Conservation (phyloP, 192 early-diverging fungal species). For the Backusella westeae region DNA sequence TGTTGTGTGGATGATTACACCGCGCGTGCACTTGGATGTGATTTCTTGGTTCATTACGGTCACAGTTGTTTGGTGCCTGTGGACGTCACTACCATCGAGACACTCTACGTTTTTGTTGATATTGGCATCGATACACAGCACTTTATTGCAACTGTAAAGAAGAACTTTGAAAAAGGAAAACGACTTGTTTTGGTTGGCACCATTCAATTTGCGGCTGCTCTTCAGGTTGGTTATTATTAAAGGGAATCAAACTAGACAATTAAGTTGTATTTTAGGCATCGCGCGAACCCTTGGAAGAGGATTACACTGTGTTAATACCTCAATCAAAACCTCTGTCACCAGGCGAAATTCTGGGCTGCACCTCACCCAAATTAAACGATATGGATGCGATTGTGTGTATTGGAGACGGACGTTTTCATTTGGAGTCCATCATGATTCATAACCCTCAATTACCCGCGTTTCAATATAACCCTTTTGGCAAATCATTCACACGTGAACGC, state of each 20-base stretch:
- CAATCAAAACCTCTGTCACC: constrained; percentile 94
- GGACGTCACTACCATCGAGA: constrained; percentile 90
- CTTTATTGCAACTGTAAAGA: constrained; percentile 85
- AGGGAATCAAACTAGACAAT: not conserved
- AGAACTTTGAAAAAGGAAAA: constrained; percentile 81
- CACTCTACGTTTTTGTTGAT: constrained; percentile 98
- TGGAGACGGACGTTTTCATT: constrained; percentile 96
- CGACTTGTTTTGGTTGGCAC: constrained; percentile 84
- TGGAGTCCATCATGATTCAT: constrained; percentile 98
- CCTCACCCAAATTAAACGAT: constrained; percentile 77
- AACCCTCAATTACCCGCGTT: constrained; percentile 90
- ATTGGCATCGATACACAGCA: constrained; percentile 93
- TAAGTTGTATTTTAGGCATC: constrained; percentile 35
- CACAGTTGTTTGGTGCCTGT: constrained; percentile 96
- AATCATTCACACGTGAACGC: constrained; percentile 86
- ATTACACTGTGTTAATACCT: constrained; percentile 77
- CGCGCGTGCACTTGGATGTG: constrained; percentile 87
- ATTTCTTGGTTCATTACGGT: constrained; percentile 98
- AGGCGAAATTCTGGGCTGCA: constrained; percentile 96
- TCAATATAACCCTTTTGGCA: constrained; percentile 94
- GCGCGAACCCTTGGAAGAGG: constrained; percentile 53
- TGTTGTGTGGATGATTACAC: constrained; percentile 99
- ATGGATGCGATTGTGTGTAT: constrained; percentile 79
- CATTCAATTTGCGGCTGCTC: constrained; percentile 90
- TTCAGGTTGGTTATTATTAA: constrained; percentile 56